Percentiles rank a stretch among this genome's conserved stretches.
phyloP scores from a whole-genome alignment of 73 alveolate genomes.

The Blepharisma japonicum region DNA sequence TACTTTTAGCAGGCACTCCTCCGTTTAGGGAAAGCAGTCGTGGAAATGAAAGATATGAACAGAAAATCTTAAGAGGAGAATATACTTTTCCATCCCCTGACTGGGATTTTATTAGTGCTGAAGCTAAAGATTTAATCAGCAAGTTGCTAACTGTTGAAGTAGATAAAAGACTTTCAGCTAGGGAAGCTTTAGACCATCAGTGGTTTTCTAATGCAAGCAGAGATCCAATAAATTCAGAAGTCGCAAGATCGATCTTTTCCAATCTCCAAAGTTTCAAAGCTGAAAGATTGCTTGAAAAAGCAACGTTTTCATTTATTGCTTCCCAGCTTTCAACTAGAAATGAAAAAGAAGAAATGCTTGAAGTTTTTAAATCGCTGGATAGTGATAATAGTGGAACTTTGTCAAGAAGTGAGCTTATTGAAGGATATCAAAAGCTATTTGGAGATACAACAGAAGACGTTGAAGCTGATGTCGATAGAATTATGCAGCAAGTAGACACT shows the following conservation, averaged over 20 bases:
- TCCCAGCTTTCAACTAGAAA: constrained; percentile 54
- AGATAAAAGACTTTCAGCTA: constrained; percentile 59
- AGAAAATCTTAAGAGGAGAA: constrained; percentile 59
- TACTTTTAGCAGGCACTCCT: constrained; percentile 73
- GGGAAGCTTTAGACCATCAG: constrained; percentile 60
- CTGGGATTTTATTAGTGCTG: constrained; percentile 75
- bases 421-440: constrained; percentile 46
- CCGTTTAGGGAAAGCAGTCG: constrained; percentile 76
- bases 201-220: constrained; percentile 56
- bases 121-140: constrained; percentile 79
- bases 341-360: constrained; percentile 57
- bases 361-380: constrained; percentile 63
- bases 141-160: constrained; percentile 63
- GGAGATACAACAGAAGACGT: constrained; percentile 32
- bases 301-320: constrained; percentile 54
- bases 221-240: constrained; percentile 32
- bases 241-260: constrained; percentile 43
- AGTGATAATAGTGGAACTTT: constrained; percentile 65
- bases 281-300: constrained; percentile 55
- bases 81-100: constrained; percentile 43
- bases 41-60: constrained; percentile 69
- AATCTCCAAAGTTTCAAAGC: constrained; percentile 57
- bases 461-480: constrained; percentile 38
- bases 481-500: constrained; percentile 40
- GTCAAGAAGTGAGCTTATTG: constrained; percentile 57